These are phyloP conservation scores for Incumbomyces delicatus DNA, from an alignment of 2,329 filamentous ascomycete species.

Conservation along the genomic window DNA sequence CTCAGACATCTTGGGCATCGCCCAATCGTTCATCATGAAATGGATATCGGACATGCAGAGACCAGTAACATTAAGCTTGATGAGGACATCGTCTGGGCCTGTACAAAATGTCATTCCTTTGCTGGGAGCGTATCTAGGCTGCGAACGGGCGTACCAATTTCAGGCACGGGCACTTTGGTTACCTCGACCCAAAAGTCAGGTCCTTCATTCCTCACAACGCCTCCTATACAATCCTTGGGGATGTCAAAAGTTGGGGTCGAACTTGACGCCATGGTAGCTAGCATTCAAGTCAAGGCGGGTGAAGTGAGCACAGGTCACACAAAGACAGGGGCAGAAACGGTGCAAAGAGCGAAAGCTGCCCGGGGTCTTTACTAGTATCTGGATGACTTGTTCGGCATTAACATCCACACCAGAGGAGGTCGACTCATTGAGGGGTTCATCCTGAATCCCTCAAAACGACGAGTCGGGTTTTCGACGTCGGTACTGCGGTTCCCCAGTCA, in stretches of 20 bases:
- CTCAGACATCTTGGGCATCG: conserved; percentile 35
- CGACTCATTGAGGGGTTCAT: too few relatives aligned
- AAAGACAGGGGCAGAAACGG: too few relatives aligned
- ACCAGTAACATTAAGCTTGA: conserved; percentile 49
- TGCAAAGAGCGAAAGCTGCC: too few relatives aligned
- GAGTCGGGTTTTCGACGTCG: too few relatives aligned
- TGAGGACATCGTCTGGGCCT: conserved; percentile 46
- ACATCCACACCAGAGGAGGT: too few relatives aligned
- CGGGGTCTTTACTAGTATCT: too few relatives aligned
- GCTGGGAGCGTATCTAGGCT: neutral
- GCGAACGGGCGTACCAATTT: conserved; percentile 13
- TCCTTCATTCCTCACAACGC: conserved; percentile 19
- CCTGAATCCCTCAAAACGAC: too few relatives aligned
- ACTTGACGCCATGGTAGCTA: conserved; percentile 7
- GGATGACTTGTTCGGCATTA: too few relatives aligned
- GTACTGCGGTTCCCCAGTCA: too few relatives aligned
- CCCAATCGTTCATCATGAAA: conserved; percentile 47
- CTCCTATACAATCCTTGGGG: conserved; percentile 19
- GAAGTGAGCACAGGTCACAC: too few relatives aligned
- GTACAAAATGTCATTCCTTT: neutral
- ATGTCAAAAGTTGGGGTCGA: conserved; percentile 19
- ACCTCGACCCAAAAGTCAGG: conserved; percentile 20
- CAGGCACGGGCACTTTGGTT: conserved; percentile 20
- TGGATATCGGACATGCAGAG: conserved; percentile 51
- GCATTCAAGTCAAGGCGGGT: neutral